Evolutionary conservation across 306 rosid genomes (phyloP).

Genomic region (Potentilla sterilis): DNA sequence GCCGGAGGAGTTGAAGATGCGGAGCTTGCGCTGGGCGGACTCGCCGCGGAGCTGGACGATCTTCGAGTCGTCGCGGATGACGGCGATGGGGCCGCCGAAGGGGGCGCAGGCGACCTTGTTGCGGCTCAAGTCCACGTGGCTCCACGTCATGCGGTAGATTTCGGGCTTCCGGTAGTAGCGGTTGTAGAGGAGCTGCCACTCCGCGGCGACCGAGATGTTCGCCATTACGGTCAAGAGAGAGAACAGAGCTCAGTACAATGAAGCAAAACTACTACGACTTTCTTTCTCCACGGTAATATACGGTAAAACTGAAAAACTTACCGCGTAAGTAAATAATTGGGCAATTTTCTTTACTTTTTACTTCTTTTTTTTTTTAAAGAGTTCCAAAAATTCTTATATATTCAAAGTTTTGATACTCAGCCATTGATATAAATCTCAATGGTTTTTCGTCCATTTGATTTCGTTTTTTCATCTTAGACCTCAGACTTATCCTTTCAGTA

Average conservation of each 20-base stretch:
- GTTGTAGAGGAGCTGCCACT: conserved; percentile 96
- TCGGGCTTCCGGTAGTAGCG: conserved; percentile 92
- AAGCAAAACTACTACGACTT: not conserved
- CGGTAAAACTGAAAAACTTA: not conserved
- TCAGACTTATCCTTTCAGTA: too few relatives aligned
- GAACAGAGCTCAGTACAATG: not conserved
- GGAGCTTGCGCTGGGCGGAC: conserved; percentile 92
- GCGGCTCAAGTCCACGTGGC: conserved; percentile 76
- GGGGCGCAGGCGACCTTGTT: conserved; percentile 91
- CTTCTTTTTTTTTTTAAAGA: too few relatives aligned
- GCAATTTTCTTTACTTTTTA: too few relatives aligned
- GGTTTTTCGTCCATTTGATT: too few relatives aligned
- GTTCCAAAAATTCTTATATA: too few relatives aligned
- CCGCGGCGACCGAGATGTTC: conserved; percentile 92
- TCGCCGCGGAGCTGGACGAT: conserved; percentile 96
- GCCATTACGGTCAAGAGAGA: conserved; percentile 44
- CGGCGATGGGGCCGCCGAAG: conserved; percentile 87
- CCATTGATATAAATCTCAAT: too few relatives aligned
- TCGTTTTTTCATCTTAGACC: too few relatives aligned
- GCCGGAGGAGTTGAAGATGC: conserved; percentile 80
- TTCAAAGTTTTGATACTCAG: too few relatives aligned
- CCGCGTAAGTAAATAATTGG: not conserved
- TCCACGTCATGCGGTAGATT: conserved; percentile 74
- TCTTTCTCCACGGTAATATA: not conserved
- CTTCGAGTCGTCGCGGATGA: conserved; percentile 96